These are phyloP conservation scores for Kluyveromyces marxianus DNA, from an alignment of 1,139 yeast species.

Conservation along the genomic window DNA sequence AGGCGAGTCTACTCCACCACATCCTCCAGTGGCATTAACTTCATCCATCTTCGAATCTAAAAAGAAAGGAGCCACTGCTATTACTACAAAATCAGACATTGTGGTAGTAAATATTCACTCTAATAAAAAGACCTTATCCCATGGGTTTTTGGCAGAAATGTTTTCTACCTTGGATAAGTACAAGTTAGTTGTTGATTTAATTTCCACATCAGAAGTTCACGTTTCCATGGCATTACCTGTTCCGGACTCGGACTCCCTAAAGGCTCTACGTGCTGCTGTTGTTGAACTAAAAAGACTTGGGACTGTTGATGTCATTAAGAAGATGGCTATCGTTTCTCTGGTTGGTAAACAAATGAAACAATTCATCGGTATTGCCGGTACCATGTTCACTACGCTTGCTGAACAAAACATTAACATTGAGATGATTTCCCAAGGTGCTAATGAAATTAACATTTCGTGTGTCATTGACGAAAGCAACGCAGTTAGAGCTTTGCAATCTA, in stretches of 20 bases:
- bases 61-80: slow-evolving; percentile 88
- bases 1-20: slow-evolving; percentile 90
- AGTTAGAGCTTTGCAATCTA: slow-evolving; percentile 73
- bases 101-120: slow-evolving; percentile 91
- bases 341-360: slow-evolving; percentile 98
- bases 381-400: slow-evolving; percentile 91
- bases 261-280: slow-evolving; percentile 58
- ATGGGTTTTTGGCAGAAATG: slow-evolving; percentile 88
- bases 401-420: slow-evolving; percentile 90
- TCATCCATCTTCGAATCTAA: slow-evolving; percentile 39
- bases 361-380: slow-evolving; percentile 92
- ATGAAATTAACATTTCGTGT: slow-evolving; percentile 92
- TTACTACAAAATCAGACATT: slow-evolving; percentile 88
- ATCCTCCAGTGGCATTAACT: slow-evolving; percentile 72
- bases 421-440: slow-evolving; percentile 98
- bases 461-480: slow-evolving; percentile 83
- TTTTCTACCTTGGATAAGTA: slow-evolving; percentile 80
- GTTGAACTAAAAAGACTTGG: slow-evolving; percentile 76
- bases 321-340: slow-evolving; percentile 84
- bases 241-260: slow-evolving; percentile 52
- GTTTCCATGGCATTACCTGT: slow-evolving; percentile 95
- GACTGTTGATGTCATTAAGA: slow-evolving; percentile 76
- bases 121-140: slow-evolving; percentile 84
- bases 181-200: slow-evolving; percentile 85
- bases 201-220: slow-evolving; percentile 95